Evolutionary conservation across 768 basidiomycete genomes (phyloP), one percentile per base, ranked within the genome.

Genomic region (Melanogaster broomeanus): DNA sequence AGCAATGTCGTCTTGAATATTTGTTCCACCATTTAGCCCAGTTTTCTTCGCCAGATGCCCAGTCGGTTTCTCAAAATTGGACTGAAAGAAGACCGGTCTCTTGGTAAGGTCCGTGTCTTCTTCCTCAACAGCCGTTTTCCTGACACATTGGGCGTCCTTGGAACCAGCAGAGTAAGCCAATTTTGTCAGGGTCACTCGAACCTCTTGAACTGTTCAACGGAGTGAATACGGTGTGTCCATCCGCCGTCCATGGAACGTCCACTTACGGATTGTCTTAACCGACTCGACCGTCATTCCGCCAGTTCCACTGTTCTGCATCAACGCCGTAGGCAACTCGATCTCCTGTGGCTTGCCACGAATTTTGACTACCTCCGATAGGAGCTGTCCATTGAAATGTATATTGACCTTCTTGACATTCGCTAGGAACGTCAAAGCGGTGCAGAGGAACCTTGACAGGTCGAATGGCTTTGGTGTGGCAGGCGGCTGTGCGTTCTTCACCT

Each of bases 91-190:
- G 11, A 13, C n/a, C n/a, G 40, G 18, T 11, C 35, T 49, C 40
- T 41, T 43, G 19, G 12, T 48, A 37, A 44, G 56, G 47, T 54
- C 28, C 24, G 22, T 21, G 4, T 31, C 15, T 9, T 38, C 18
- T 8, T 31, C 16, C 7, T 41, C 42, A 2, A 3, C 16, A 11
- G 42, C 48, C 65, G 33, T 60, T 51, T 24, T 56, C 22, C 67
- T 53, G 22, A 57, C 66, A 43, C 71, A n/a, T n/a, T n/a, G 70
- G 25, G 72, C 76, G 62, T 78, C 83, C 56, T 81, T 81, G 2
- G 82, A 75, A n/a, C 85, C 84, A 3, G 81, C 80, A n/a, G 75
- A 72, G 65, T 88, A 88, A 3, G 88, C 83, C 80, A 82, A 84
- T 59, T 81, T 77, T 72, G 89, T 84, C 13, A 93, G 81, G 49